Evolutionary conservation across 805 yeast species (phyloP), one percentile per base, ranked within the genome.

Genomic region (Wickerhamiella kazuoi): DNA sequence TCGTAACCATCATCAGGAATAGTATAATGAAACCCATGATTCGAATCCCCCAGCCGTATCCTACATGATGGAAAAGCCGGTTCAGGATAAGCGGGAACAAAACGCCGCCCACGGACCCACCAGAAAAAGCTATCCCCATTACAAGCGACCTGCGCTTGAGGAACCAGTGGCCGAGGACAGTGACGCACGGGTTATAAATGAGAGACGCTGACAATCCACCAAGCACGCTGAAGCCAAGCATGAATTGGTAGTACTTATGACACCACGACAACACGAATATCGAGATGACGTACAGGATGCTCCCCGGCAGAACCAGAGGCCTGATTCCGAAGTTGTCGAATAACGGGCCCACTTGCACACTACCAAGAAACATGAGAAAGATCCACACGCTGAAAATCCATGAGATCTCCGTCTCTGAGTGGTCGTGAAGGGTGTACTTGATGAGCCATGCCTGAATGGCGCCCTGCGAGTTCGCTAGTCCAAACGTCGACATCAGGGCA

Each of bases 31-130:
- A 56, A 0, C 63, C 67, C 36, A 74, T 52, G 4, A 67, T 60
- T 29, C 81, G 56, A 41, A 73, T 65, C 1, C 79, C 65, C 79
- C 80, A 75, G 1, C 60, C 65, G 50, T 63, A 76, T 2, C 82
- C 80, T n/a, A 69, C 53, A 13, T 52, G 50, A 1, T 58, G 51
- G 44, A 69, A 68, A 37, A 72, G 51, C 11, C 61, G 50, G 41
- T 67, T 57, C 42, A 74, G 54, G 52, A 71, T 55, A 30, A 75
- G 54, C 1, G 83, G 80, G 50, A 72, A 69, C 4, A 74, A 50
- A 9, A 74, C 62, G 3, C 83, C 84, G 1, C 82, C 83, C 5
- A 73, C 54, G 3, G 79, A 71, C 1, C 80, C 80, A 2, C 82
- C 83, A 8, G 72, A 56, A 40, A 76, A 71, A 3, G 77, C 76